Base-by-base conservation (phyloP, 116 monocot species). In the Zostera marina region DNA sequence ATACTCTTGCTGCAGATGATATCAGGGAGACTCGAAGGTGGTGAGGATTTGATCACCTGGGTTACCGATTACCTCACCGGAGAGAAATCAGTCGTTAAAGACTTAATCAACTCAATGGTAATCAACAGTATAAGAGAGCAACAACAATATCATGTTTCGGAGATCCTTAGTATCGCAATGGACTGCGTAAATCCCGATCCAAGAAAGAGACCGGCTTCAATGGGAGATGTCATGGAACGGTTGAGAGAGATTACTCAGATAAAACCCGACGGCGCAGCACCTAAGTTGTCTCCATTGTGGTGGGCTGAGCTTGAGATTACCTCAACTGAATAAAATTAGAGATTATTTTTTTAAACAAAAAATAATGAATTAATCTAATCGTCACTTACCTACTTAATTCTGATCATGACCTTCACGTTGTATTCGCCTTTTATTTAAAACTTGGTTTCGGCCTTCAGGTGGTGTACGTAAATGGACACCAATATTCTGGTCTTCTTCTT, bases 281-380 rank as follows among this genome's bases (percentile, higher is more conserved):
- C 88, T 3, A 87, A 69, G 41, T 16, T 74, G 20, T 93, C 93
- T 7, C 84, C 93, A n/a, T 61, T 88, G 11, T 93, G 88, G 93
- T 93, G 93, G 88, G 93, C 93, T 2, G 93, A 88, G 69, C 79
- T 93, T 8, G 88, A 51, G 49, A 51, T 51, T 5, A 51, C 20
- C 20, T 51, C 49, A 51, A 51, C 49, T 17, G 47, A 47, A 47
- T 13, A 6, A 17, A 47, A 47, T 14, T 47, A 15, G 49, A 51
- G 16, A 51, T 51, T 32, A 32, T 0, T 1, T 0, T n/a, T n/a
- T n/a, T n/a, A n/a, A n/a, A n/a, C n/a, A n/a, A n/a, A n/a, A n/a
- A n/a, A 32, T 32, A 2, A 32, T 2, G 5, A 20, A 51, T 19
- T 51, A 21, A 19, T 3, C 20, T 49, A 16, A 21, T 17, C 10